Evolutionary conservation across 441 rosid genomes (phyloP).

Genomic region (Cnidoscolus chayamansa): DNA sequence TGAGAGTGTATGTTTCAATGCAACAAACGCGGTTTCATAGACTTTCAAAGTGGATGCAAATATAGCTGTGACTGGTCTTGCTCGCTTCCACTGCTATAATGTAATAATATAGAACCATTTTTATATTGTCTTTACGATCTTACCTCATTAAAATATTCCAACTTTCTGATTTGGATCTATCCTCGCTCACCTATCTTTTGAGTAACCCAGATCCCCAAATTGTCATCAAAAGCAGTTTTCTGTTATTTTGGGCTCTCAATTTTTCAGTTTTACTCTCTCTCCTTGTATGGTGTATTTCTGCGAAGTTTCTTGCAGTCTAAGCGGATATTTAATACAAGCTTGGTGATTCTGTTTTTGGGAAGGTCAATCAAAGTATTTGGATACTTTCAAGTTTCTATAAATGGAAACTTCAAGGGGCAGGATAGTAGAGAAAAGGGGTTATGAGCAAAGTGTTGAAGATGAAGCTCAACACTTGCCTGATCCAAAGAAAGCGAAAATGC

Average conservation of each 20-base stretch:
- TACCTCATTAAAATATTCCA: slow-evolving; percentile 24
- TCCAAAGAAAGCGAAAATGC: slow-evolving; percentile 70
- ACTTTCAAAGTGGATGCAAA: slow-evolving; percentile 36
- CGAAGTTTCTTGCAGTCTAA: slow-evolving; percentile 37
- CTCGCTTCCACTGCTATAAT: neutral
- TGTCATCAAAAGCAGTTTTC: slow-evolving; percentile 22
- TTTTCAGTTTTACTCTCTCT: neutral
- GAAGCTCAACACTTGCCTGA: slow-evolving; percentile 41
- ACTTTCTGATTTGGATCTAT: slow-evolving; percentile 43
- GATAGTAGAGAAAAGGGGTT: slow-evolving; percentile 51
- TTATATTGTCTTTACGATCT: slow-evolving; percentile 23
- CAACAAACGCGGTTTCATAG: slow-evolving; percentile 49
- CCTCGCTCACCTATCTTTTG: slow-evolving; percentile 23
- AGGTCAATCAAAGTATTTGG: neutral
- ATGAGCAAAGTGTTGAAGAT: slow-evolving; percentile 55
- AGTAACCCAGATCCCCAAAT: slow-evolving; percentile 40
- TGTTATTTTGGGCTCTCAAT: slow-evolving; percentile 24
- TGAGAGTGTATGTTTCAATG: neutral
- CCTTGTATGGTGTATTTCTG: slow-evolving; percentile 29
- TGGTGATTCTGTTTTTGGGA: slow-evolving; percentile 13
- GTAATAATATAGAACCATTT: neutral
- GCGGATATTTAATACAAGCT: neutral
- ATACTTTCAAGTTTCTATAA: slow-evolving; percentile 25
- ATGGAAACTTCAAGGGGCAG: slow-evolving; percentile 72
- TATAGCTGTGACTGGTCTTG: neutral